Evolutionary conservation across 371 early-diverging fungal species (phyloP).

Genomic region (Mucor circinelloides): DNA sequence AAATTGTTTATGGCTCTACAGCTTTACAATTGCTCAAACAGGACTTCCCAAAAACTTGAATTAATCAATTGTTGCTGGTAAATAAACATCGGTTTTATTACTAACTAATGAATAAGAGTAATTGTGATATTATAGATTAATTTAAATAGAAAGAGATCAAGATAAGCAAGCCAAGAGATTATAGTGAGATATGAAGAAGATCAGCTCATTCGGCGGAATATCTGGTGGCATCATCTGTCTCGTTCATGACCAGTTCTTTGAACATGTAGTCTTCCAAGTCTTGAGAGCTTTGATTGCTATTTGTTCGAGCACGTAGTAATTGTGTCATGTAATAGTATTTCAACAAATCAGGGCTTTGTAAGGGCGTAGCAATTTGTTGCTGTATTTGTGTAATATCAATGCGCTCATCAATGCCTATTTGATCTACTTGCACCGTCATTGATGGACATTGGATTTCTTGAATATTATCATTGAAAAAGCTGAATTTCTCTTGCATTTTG

Average conservation of each 20-base stretch:
- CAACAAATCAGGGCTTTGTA: conserved; percentile 4
- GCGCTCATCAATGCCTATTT: conserved; percentile 1
- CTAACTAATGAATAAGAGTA: too few species aligned
- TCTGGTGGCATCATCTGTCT: not conserved
- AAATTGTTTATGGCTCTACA: too few species aligned
- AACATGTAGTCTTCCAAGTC: conserved; percentile 2
- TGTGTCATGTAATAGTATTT: not conserved
- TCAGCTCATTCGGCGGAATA: not conserved
- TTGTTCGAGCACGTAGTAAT: not conserved
- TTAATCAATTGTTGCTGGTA: too few species aligned
- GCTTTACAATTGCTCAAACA: too few species aligned
- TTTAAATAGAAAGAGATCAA: not conserved
- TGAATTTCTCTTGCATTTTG: not conserved
- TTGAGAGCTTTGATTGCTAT: not conserved
- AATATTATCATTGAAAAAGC: not conserved
- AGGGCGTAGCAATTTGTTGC: not conserved
- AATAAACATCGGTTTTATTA: not conserved
- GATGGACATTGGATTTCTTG: not conserved
- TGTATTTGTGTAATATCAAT: not conserved
- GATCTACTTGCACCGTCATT: not conserved
- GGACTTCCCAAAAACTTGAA: too few species aligned
- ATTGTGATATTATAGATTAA: not conserved
- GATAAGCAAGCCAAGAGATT: too few species aligned
- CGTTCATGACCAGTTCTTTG: not conserved
- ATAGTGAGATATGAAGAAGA: not conserved